These are phyloP conservation scores for Eucalyptus marginata DNA, from an alignment of 345 rosid species.

Conservation along the genomic window DNA sequence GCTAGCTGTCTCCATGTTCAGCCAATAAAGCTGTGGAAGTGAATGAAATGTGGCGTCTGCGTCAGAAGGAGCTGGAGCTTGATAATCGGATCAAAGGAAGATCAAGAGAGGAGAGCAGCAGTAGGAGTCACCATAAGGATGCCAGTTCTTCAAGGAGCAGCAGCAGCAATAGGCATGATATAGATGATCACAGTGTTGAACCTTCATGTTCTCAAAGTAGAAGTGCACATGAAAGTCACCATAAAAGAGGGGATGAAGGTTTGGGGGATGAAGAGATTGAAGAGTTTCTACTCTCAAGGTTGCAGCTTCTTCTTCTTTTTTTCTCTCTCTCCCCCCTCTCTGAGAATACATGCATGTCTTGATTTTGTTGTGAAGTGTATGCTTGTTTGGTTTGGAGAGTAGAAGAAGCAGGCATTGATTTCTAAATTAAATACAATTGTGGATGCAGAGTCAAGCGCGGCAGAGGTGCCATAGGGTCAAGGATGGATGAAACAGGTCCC, in stretches of 20 bases:
- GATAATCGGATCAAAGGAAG: slow-evolving; percentile 29
- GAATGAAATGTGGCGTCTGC: slow-evolving; percentile 75
- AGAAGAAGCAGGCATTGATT: neutral
- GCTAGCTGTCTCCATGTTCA: slow-evolving; percentile 6
- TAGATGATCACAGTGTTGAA: slow-evolving; percentile 3
- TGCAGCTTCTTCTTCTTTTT: neutral
- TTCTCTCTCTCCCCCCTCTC: neutral
- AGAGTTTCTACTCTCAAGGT: slow-evolving; percentile 78
- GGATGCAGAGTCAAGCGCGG: slow-evolving; percentile 65
- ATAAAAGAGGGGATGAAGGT: slow-evolving; percentile 36
- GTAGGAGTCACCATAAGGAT: slow-evolving; percentile 8
- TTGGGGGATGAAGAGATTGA: slow-evolving; percentile 66
- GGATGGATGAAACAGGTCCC: slow-evolving; percentile 95
- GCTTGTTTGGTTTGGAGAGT: neutral
- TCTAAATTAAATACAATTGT: neutral
- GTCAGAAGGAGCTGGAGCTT: slow-evolving; percentile 64
- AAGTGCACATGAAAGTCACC: slow-evolving; percentile 2
- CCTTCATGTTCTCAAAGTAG: slow-evolving; percentile 28
- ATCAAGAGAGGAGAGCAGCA: slow-evolving; percentile 20
- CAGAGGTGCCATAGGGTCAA: slow-evolving; percentile 79
- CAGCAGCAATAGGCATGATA: slow-evolving; percentile 7
- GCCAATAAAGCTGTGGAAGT: slow-evolving; percentile 82
- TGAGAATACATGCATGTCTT: neutral
- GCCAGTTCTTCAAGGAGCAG: slow-evolving; percentile 2
- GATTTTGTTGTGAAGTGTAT: neutral